Evolutionary conservation across 2,329 filamentous ascomycete genomes (phyloP), one percentile per base, ranked within the genome.

Genomic region (Fusarium sambucinum): DNA sequence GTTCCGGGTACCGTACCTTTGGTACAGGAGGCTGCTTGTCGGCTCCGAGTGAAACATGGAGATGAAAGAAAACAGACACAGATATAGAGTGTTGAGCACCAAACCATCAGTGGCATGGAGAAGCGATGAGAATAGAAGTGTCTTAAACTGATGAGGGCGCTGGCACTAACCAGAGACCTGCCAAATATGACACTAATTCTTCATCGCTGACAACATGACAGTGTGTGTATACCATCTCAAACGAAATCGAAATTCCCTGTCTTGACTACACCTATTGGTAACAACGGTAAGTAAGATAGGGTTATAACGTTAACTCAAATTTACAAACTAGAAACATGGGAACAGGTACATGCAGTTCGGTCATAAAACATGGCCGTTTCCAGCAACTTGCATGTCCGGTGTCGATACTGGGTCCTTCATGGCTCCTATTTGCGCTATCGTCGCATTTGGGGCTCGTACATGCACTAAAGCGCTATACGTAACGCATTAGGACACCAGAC

Each of bases 341-440:
- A 40, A 37, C 29, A 56, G 17, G 47, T 38, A 16, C 45, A 21
- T 32, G 8, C 47, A 38, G 47, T 38, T 50, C n/a, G 30, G 32
- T 37, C 25, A 21, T 32, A 37, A 21, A 46, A 19, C 32, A 67
- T 55, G 58, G 21, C 69, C 59, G 38, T 48, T 69, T 72, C 61
- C 33, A 72, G 70, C 62, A 73, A 47, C 69, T 60, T 61, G 68
- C 68, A 73, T 63, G 48, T 45, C 41, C 55, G 50, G 55, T 47
- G 45, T 66, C 38, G 40, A 60, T 59, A 56, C 57, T 63, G 57
- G 70, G 55, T 27, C 68, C 62, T 47, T 56, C 57, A 54, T 59
- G 42, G 33, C 44, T 53, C 58, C 33, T 23, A 52, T 53, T 47
- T 51, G 17, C 38, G 42, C 55, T 51, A 57, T 61, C 14, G 35